Evolutionary conservation across 2,329 filamentous ascomycete genomes (phyloP).

Genomic region (Nemania sp.): DNA sequence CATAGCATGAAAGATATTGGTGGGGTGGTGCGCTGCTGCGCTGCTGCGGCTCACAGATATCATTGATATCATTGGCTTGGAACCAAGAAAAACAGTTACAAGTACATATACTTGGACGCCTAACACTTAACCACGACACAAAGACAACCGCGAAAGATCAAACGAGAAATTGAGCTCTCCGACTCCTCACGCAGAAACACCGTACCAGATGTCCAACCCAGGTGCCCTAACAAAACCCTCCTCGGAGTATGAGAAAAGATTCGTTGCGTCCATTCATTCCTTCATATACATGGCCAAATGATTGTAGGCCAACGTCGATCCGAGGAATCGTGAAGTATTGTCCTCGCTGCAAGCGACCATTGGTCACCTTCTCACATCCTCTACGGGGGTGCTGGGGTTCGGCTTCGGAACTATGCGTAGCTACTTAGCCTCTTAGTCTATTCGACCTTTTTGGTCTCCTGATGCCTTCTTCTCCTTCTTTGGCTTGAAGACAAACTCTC

Average conservation of each 20-base stretch:
- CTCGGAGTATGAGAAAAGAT: slow-evolving; percentile 49
- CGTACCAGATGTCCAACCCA: slow-evolving; percentile 49
- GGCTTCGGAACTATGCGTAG: slow-evolving; percentile 17
- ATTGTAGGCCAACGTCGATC: slow-evolving; percentile 27
- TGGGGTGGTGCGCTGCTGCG: slow-evolving; percentile 18
- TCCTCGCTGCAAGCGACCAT: slow-evolving; percentile 22
- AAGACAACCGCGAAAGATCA: slow-evolving; percentile 39
- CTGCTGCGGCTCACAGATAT: slow-evolving; percentile 24
- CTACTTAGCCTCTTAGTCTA: slow-evolving; percentile 39
- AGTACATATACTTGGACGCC: slow-evolving; percentile 41
- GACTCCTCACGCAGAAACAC: slow-evolving; percentile 42
- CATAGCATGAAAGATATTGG: not conserved
- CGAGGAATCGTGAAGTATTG: slow-evolving; percentile 27
- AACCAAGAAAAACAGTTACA: slow-evolving; percentile 32
- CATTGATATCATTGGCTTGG: slow-evolving; percentile 28
- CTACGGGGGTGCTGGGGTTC: slow-evolving; percentile 2
- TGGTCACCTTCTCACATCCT: slow-evolving; percentile 23
- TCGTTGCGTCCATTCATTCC: slow-evolving; percentile 40
- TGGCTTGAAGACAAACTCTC: slow-evolving; percentile 89
- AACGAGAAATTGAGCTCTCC: slow-evolving; percentile 40
- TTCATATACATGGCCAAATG: slow-evolving; percentile 45
- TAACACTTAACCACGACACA: slow-evolving; percentile 28
- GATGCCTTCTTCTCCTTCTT: slow-evolving; percentile 81
- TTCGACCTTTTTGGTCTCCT: slow-evolving; percentile 43
- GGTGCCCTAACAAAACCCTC: slow-evolving; percentile 46